Evolutionary conservation across 2,329 filamentous ascomycete species (phyloP).

Genomic region (Didymosphaeria variabile): DNA sequence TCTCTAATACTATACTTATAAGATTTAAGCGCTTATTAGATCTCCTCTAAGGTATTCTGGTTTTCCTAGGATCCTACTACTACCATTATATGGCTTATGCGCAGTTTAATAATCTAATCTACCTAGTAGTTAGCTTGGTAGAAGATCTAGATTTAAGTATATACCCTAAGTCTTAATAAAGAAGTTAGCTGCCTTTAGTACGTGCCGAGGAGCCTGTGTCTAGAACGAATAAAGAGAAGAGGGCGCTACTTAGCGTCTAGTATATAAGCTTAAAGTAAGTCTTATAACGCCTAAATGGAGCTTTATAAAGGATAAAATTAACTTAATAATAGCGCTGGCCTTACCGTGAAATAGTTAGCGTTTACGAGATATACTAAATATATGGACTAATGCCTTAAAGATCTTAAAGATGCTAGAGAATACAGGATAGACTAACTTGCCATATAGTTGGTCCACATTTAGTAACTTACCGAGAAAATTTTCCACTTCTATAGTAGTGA

Average conservation of each 20-base stretch:
- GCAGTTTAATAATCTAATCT: slow-evolving; percentile 19
- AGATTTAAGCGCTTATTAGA: slow-evolving; percentile 17
- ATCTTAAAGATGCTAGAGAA: slow-evolving; percentile 20
- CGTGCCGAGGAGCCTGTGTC: slow-evolving; percentile 16
- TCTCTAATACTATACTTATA: slow-evolving; percentile 18
- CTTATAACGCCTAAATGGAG: slow-evolving; percentile 11
- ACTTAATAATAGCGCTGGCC: slow-evolving; percentile 16
- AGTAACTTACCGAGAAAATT: slow-evolving; percentile 17
- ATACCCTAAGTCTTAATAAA: slow-evolving; percentile 15
- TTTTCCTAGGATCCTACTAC: slow-evolving; percentile 19
- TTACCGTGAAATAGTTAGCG: slow-evolving; percentile 19
- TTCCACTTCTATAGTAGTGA: slow-evolving; percentile 19
- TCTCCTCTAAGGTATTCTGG: slow-evolving; percentile 19
- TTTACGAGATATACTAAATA: slow-evolving; percentile 19
- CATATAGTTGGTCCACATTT: slow-evolving; percentile 16
- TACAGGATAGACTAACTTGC: slow-evolving; percentile 18
- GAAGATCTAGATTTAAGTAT: slow-evolving; percentile 15
- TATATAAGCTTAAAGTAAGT: slow-evolving; percentile 20
- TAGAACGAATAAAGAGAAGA: slow-evolving; percentile 20
- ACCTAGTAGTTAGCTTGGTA: slow-evolving; percentile 17
- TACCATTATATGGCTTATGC: slow-evolving; percentile 19
- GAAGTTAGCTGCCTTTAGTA: slow-evolving; percentile 14
- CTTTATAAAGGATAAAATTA: slow-evolving; percentile 20
- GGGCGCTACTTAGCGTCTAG: slow-evolving; percentile 19
- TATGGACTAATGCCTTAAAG: slow-evolving; percentile 20